phyloP scores from a whole-genome alignment of 805 yeast species.

The Metschnikowia koreensis region DNA sequence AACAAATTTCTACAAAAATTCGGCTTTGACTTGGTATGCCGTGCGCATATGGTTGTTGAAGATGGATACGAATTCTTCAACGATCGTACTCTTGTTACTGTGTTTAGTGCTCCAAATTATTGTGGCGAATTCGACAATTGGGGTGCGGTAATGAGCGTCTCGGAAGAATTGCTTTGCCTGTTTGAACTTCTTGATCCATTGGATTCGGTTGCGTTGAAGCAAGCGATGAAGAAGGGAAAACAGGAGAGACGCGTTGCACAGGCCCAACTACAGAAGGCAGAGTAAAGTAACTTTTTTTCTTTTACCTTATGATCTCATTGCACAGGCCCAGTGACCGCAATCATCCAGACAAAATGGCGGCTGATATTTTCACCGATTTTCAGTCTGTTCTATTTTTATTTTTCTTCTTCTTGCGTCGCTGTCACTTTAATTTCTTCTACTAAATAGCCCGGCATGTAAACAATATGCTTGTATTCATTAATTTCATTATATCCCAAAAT shows the following conservation, averaged over 20 bases:
- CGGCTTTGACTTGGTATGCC: slow-evolving; percentile 75
- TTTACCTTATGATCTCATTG: not conserved
- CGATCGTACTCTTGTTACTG: slow-evolving; percentile 68
- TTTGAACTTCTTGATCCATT: slow-evolving; percentile 92
- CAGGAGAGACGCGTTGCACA: slow-evolving; percentile 73
- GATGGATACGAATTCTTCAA: slow-evolving; percentile 78
- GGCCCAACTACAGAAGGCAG: slow-evolving; percentile 14
- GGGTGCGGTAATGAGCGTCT: slow-evolving; percentile 98
- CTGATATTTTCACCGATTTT: too few species aligned
- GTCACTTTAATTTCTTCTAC: slow-evolving; percentile 2
- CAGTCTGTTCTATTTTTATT: too few species aligned
- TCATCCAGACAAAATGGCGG: not conserved
- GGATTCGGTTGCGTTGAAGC: slow-evolving; percentile 89
- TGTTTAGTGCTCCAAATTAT: slow-evolving; percentile 72
- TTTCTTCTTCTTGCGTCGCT: not conserved
- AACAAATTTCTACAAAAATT: slow-evolving; percentile 72
- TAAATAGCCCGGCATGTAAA: slow-evolving; percentile 1
- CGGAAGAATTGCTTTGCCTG: slow-evolving; percentile 87
- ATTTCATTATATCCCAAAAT: not conserved
- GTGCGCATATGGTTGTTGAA: slow-evolving; percentile 88
- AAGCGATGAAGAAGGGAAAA: slow-evolving; percentile 91
- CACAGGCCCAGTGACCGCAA: not conserved
- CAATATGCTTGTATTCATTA: not conserved
- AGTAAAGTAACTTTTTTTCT: not conserved
- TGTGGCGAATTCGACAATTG: slow-evolving; percentile 88